Evolutionary conservation across 176 grass and related monocot species (phyloP).

Genomic region (Elymus sibiricus): DNA sequence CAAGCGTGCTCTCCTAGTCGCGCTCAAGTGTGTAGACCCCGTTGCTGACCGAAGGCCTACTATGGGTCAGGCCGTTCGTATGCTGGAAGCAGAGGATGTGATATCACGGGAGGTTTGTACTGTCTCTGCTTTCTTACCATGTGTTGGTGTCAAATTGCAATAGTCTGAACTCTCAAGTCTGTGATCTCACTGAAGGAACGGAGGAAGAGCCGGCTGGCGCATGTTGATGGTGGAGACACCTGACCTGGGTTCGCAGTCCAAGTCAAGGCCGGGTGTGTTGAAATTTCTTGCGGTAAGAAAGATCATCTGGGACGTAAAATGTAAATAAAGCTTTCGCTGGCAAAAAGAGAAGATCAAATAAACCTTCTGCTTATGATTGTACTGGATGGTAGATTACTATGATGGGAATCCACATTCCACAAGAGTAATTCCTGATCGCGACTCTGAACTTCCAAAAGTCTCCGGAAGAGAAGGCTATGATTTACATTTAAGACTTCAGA

Average conservation of each 20-base stretch:
- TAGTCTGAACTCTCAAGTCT: neutral
- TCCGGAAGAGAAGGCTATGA: neutral
- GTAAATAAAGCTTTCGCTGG: neutral
- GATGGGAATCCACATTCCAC: neutral
- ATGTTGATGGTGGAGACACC: neutral
- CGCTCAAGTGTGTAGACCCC: slow-evolving; percentile 9
- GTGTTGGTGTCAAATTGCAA: neutral
- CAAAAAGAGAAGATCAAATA: neutral
- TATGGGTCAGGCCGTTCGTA: slow-evolving; percentile 6
- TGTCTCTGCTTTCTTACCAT: neutral
- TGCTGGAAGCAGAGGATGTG: slow-evolving; percentile 14
- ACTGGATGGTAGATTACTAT: neutral
- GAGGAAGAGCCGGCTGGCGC: neutral
- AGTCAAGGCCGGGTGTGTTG: neutral
- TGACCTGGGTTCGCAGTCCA: neutral
- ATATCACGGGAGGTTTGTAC: neutral
- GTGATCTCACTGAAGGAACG: slow-evolving; percentile 11
- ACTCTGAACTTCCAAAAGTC: neutral
- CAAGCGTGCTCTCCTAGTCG: slow-evolving; percentile 10
- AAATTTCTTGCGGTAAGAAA: neutral
- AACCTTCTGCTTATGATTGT: neutral
- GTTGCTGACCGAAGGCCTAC: slow-evolving; percentile 10
- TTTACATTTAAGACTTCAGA: neutral
- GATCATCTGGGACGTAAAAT: neutral
- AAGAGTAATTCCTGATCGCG: neutral